Evolutionary conservation across 2,329 filamentous ascomycete species (phyloP).

Genomic region (Curvularia lunata): DNA sequence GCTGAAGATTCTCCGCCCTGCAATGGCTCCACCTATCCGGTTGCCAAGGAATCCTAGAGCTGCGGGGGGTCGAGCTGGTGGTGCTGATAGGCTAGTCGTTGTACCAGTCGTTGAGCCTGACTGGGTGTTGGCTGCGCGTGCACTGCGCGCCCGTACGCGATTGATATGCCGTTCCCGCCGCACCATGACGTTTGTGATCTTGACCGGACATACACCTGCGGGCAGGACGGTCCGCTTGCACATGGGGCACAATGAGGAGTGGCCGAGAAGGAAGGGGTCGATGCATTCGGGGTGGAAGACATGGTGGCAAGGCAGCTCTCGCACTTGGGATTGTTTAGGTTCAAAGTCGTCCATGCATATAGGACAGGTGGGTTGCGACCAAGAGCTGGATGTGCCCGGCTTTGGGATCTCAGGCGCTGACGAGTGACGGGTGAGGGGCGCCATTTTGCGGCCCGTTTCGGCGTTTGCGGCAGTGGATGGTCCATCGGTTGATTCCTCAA

Average conservation of each 20-base stretch:
- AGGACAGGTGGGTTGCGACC: conserved; percentile 82
- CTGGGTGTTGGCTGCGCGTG: conserved; percentile 14
- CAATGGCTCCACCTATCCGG: conserved; percentile 31
- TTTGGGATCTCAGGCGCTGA: conserved; percentile 27
- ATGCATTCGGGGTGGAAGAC: conserved; percentile 95
- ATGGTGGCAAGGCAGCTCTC: conserved; percentile 86
- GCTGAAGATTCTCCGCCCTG: conserved; percentile 42
- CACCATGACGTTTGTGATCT: conserved; percentile 80
- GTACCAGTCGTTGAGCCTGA: conserved; percentile 2
- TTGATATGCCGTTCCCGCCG: conserved; percentile 75
- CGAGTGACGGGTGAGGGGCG: conserved; percentile 21
- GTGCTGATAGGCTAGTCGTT: conserved; percentile 3
- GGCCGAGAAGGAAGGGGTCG: conserved; percentile 77
- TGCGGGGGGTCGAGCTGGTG: conserved; percentile 12
- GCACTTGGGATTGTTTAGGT: conserved; percentile 72
- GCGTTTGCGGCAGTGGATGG: conserved; percentile 21
- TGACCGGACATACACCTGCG: conserved; percentile 59
- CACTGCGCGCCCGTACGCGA: conserved; percentile 60
- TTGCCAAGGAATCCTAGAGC: conserved; percentile 34
- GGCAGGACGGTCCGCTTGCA: conserved; percentile 88
- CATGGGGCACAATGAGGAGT: conserved; percentile 86
- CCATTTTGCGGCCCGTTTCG: conserved; percentile 25
- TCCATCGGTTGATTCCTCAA: conserved; percentile 16
- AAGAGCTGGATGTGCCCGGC: conserved; percentile 29
- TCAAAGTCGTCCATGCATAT: conserved; percentile 88